phyloP scores from a whole-genome alignment of 768 basidiomycete species.

The Termitomyces sp. region DNA sequence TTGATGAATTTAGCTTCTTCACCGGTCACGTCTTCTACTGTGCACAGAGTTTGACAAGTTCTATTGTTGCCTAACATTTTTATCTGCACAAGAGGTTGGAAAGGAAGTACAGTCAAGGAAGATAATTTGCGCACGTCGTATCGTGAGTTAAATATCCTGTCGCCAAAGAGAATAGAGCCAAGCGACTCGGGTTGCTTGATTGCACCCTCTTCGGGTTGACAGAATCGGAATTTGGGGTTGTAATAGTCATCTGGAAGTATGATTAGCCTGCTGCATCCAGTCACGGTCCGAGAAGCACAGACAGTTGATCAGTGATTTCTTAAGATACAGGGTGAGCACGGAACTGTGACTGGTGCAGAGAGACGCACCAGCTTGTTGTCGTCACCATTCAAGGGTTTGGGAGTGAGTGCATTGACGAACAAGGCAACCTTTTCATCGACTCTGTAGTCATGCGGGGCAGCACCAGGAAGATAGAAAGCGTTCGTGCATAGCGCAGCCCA shows the following conservation, averaged over 20 bases:
- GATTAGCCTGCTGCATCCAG: constrained; percentile 7
- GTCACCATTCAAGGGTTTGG: constrained; percentile 67
- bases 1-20: constrained; percentile 89
- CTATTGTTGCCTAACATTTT: constrained; percentile 75
- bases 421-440: constrained; percentile 73
- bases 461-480: constrained; percentile 91
- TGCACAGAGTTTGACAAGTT: constrained; percentile 78
- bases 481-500: constrained; percentile 24
- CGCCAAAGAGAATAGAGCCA: constrained; percentile 95
- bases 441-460: constrained; percentile 83
- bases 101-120: background rate
- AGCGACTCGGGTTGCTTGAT: constrained; percentile 78
- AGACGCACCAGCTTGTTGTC: constrained; percentile 72
- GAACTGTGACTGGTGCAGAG: background rate
- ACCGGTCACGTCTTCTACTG: constrained; percentile 44
- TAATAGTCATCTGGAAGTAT: constrained; percentile 85
- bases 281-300: constrained; percentile 17
- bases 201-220: constrained; percentile 71
- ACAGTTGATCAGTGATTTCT: constrained; percentile 96
- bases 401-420: constrained; percentile 86
- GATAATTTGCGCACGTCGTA: constrained; percentile 65
- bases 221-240: constrained; percentile 82
- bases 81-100: constrained; percentile 43
- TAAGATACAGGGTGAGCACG: background rate
- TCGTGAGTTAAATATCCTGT: constrained; percentile 88